Evolutionary conservation across 1,284 basidiomycete species (phyloP).

Genomic region (Bondarzewia mesenterica): DNA sequence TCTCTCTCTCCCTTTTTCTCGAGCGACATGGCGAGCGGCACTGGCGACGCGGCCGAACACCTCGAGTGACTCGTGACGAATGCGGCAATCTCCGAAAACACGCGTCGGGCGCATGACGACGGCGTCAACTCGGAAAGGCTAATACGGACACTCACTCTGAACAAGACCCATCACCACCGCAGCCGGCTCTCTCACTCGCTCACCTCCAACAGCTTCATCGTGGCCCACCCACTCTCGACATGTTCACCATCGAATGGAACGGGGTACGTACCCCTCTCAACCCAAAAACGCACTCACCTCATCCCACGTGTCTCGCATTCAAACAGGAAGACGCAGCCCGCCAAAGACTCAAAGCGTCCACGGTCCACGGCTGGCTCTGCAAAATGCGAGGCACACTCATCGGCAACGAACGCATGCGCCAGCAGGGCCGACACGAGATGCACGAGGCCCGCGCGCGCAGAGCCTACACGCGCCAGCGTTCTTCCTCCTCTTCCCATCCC

Average conservation of each 20-base stretch:
- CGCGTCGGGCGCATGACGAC: too few species aligned
- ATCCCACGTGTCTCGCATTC: slow-evolving; percentile 14
- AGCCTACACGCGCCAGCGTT: slow-evolving; percentile 10
- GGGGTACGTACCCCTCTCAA: slow-evolving; percentile 25
- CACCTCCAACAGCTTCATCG: slow-evolving; percentile 4
- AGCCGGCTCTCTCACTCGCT: too few species aligned
- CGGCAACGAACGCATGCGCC: slow-evolving; percentile 56
- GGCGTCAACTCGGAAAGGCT: too few species aligned
- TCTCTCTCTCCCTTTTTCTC: too few species aligned
- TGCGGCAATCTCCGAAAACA: too few species aligned
- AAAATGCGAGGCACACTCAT: slow-evolving; percentile 68
- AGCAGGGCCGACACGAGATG: slow-evolving; percentile 33
- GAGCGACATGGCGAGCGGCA: too few species aligned
- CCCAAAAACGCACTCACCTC: not conserved
- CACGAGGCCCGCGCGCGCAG: slow-evolving; percentile 21
- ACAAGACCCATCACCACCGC: too few species aligned
- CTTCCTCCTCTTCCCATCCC: not conserved
- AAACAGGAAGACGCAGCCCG: slow-evolving; percentile 33
- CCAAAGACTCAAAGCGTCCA: slow-evolving; percentile 49
- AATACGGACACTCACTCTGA: too few species aligned
- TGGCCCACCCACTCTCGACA: slow-evolving; percentile 21
- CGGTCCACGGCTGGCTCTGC: slow-evolving; percentile 70
- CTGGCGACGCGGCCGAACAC: too few species aligned
- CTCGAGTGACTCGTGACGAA: too few species aligned
- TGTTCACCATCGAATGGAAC: slow-evolving; percentile 41